A percentile compares a stretch with the other conserved stretches of the same genome.
phyloP scores from a whole-genome alignment of 1,139 yeast genomes.

The Blastobotrys raffinosifermentans region DNA sequence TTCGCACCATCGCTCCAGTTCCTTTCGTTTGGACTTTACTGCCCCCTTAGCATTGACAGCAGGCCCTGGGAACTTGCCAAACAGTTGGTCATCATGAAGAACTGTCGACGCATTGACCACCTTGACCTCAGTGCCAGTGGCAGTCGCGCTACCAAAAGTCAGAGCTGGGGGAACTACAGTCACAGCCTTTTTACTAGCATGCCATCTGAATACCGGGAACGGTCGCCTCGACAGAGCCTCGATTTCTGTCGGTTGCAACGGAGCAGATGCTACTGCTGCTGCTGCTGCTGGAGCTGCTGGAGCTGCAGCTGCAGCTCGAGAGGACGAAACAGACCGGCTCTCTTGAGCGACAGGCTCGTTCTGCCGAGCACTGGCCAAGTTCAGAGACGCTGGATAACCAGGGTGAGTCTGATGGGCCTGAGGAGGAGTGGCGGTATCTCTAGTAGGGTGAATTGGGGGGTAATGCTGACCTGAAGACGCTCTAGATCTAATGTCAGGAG shows the following conservation, averaged over 20 bases:
- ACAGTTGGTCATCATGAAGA: slow-evolving; percentile 26
- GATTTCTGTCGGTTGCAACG: slow-evolving; percentile 19
- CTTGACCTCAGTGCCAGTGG: slow-evolving; percentile 27
- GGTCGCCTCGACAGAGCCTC: slow-evolving; percentile 44
- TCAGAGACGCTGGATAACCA: slow-evolving; percentile 10
- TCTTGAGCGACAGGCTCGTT: neutral
- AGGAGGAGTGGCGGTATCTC: slow-evolving; percentile 3
- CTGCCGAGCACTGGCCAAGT: slow-evolving; percentile 4
- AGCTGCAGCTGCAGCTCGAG: slow-evolving; percentile 1
- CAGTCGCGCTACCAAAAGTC: slow-evolving; percentile 27
- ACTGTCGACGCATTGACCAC: slow-evolving; percentile 27
- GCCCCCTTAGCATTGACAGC: slow-evolving; percentile 40
- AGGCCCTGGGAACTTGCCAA: slow-evolving; percentile 56
- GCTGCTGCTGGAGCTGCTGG: slow-evolving; percentile 5
- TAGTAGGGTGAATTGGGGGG: slow-evolving; percentile 2
- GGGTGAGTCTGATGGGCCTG: slow-evolving; percentile 1
- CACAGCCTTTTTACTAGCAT: slow-evolving; percentile 43
- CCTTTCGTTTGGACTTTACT: slow-evolving; percentile 52
- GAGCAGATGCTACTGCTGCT: slow-evolving; percentile 4
- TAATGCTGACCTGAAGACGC: slow-evolving; percentile 1
- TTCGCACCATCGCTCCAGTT: slow-evolving; percentile 55
- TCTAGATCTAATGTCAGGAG: neutral
- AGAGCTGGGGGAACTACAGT: slow-evolving; percentile 41
- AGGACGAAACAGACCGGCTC: neutral
- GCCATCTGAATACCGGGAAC: slow-evolving; percentile 76